A percentile compares a stretch with the other conserved stretches of the same genome.
Evolutionary conservation across 805 yeast species (phyloP).

Genomic region (Candida ortonii): DNA sequence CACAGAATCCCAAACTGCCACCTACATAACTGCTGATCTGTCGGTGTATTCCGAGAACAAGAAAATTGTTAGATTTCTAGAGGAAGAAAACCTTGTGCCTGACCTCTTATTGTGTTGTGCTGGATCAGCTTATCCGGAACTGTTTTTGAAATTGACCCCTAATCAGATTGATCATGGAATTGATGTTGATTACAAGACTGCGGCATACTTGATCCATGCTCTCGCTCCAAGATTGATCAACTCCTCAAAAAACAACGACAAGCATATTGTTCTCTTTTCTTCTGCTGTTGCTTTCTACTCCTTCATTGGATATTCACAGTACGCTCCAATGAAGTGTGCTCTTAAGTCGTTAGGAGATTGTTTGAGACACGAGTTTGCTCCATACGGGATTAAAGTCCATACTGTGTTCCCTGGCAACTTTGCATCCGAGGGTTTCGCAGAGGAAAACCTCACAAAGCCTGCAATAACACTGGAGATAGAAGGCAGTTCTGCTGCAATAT

Average conservation of each 20-base stretch:
- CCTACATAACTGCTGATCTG: slow-evolving; percentile 62
- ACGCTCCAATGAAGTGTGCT: slow-evolving; percentile 88
- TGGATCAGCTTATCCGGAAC: slow-evolving; percentile 77
- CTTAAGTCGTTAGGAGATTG: slow-evolving; percentile 70
- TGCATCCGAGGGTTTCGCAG: slow-evolving; percentile 78
- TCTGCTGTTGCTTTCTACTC: slow-evolving; percentile 83
- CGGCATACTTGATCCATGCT: slow-evolving; percentile 68
- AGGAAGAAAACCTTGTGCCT: slow-evolving; percentile 38
- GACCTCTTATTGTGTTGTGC: slow-evolving; percentile 85
- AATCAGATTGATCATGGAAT: slow-evolving; percentile 62
- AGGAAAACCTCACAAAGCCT: slow-evolving; percentile 85
- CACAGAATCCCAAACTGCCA: slow-evolving; percentile 32
- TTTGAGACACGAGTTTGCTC: slow-evolving; percentile 75
- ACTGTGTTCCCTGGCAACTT: slow-evolving; percentile 89
- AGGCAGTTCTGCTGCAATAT: slow-evolving; percentile 74
- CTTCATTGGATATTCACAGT: slow-evolving; percentile 86
- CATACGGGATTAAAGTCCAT: slow-evolving; percentile 65
- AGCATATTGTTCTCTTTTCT: slow-evolving; percentile 63
- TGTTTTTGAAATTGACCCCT: slow-evolving; percentile 65
- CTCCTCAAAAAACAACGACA: slow-evolving; percentile 21
- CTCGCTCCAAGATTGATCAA: slow-evolving; percentile 42
- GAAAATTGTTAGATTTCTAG: slow-evolving; percentile 36
- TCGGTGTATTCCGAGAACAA: slow-evolving; percentile 52
- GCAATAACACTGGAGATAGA: slow-evolving; percentile 77
- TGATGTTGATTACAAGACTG: slow-evolving; percentile 66